A percentile compares a stretch with the other conserved stretches of the same genome.
These are phyloP conservation scores for Rhodotorula sp. DNA, from an alignment of 1,284 basidiomycete genomes.

Conservation along the genomic window DNA sequence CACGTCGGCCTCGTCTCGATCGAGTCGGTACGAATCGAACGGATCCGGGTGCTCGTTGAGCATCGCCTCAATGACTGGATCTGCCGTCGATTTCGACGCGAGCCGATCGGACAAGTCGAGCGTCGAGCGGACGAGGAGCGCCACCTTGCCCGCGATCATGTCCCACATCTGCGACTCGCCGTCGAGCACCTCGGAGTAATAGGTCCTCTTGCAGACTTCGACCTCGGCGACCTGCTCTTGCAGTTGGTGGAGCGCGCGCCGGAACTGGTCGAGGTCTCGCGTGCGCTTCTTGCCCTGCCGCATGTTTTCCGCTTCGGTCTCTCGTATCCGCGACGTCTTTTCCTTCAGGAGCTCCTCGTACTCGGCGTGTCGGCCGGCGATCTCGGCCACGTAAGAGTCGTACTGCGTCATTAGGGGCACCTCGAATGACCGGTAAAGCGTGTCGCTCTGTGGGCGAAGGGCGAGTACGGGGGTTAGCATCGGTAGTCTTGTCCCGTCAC, in stretches of 20 bases:
- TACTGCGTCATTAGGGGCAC: slow-evolving; percentile 40
- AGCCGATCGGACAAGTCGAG: slow-evolving; percentile 48
- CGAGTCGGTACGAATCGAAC: slow-evolving; percentile 47
- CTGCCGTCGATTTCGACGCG: slow-evolving; percentile 48
- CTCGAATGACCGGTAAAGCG: slow-evolving; percentile 43
- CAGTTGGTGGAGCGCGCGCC: slow-evolving; percentile 41
- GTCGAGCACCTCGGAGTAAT: slow-evolving; percentile 40
- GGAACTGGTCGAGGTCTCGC: slow-evolving; percentile 41
- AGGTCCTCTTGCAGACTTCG: slow-evolving; percentile 42
- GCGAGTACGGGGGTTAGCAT: not conserved
- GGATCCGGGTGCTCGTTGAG: slow-evolving; percentile 50
- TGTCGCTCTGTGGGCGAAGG: slow-evolving; percentile 37
- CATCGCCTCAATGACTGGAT: slow-evolving; percentile 51
- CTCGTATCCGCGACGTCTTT: slow-evolving; percentile 42
- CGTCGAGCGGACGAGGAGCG: slow-evolving; percentile 41
- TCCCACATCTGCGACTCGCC: slow-evolving; percentile 41
- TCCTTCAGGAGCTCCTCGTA: slow-evolving; percentile 41
- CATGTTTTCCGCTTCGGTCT: slow-evolving; percentile 43
- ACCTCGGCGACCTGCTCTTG: slow-evolving; percentile 44
- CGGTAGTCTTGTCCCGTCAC: not conserved
- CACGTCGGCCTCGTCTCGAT: slow-evolving; percentile 34
- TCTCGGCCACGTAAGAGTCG: slow-evolving; percentile 39
- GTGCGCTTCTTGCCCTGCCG: slow-evolving; percentile 37
- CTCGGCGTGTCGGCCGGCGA: slow-evolving; percentile 38
- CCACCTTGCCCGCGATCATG: slow-evolving; percentile 40